Base-by-base conservation (phyloP, 108 stramenopile species). In the Mediolabrus comicus region DNA sequence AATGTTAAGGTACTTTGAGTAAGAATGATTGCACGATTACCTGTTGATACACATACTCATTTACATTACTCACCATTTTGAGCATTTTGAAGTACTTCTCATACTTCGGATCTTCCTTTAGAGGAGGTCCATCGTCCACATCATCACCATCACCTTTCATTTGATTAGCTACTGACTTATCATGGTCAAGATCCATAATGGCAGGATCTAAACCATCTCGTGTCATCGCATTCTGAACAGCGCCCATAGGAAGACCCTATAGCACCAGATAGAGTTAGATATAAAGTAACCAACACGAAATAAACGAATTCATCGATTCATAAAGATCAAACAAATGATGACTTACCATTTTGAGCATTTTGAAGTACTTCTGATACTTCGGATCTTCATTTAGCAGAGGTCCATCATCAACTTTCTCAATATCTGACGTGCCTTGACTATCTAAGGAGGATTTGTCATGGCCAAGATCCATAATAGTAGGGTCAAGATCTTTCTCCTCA, bases 51-150 rank as follows among this genome's bases (percentile, higher is more conserved):
- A 41, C 4, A 16, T 16, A 0, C 9, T 41, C n/a, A 16, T 41
- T 16, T 17, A 8, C n/a, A n/a, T n/a, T 51, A 10, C 75, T 57
- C 41, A 69, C 67, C 75, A 89, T 84, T 57, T 72, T 67, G 8
- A 88, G 62, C 89, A 90, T 93, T 69, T 87, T 85, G 62, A 78
- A 90, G 62, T 90, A 96, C 54, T 93, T 93, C 13, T 59, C 59
- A 62, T 90, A 93, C 24, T 73, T 76, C 6, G 85, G 86, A 71
- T 93, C 93, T 14, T 90, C 87, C 64, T 91, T 88, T 65, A 94
- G 52, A n/a, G 84, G 80, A 35, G 84, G 84, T 0, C 71, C 87
- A 17, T 77, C 59, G 32, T 80, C 76, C 7, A 49, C 59, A 68
- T 22, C 64, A 13, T 49, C 71, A 16, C 46, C 65, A 8, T 58